Base-by-base conservation (phyloP, 1,284 basidiomycete genomes). In the Ustilago trichophora region DNA sequence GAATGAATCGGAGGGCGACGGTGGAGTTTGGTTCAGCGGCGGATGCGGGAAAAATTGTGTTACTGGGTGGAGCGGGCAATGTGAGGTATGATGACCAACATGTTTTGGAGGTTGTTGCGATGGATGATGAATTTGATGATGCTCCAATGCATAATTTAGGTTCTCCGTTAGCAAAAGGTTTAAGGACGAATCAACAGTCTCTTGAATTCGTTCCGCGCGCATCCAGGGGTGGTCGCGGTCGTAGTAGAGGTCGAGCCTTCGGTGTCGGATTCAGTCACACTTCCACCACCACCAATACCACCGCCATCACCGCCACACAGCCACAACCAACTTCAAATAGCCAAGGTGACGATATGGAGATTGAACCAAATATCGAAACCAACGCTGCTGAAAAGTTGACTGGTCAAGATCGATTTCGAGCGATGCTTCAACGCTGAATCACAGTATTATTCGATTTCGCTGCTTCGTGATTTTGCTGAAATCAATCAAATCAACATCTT, bases 381-480 rank as follows among this genome's bases (percentile, higher is more conserved):
- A 48, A 10, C 22, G n/a, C 18, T 15, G 15, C 8, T 4, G 16
- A 9, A n/a, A 42, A 58, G 34, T 34, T 52, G 19, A 71, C 50
- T 2, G 66, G 60, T 2, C 73, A 75, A 44, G 73, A 75, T 32
- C 40, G 42, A 11, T 75, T 75, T 45, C 49, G 73, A 25, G 66
- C 55, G 11, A 68, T 75, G 65, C 37, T 74, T 29, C 45, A 59
- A 35, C 59, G 16, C 22, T 18, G 27, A 29, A 29, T 13, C 27
- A 13, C n/a, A n/a, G n/a, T n/a, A n/a, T n/a, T n/a, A n/a, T n/a
- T n/a, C n/a, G n/a, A n/a, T n/a, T n/a, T n/a, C n/a, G n/a, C n/a
- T n/a, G n/a, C n/a, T n/a, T n/a, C n/a, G n/a, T n/a, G n/a, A n/a
- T n/a, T n/a, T n/a, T n/a, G n/a, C n/a, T n/a, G n/a, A n/a, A n/a